Evolutionary conservation across 495 filamentous ascomycete genomes (phyloP).

Genomic region (Acidomyces sp.): DNA sequence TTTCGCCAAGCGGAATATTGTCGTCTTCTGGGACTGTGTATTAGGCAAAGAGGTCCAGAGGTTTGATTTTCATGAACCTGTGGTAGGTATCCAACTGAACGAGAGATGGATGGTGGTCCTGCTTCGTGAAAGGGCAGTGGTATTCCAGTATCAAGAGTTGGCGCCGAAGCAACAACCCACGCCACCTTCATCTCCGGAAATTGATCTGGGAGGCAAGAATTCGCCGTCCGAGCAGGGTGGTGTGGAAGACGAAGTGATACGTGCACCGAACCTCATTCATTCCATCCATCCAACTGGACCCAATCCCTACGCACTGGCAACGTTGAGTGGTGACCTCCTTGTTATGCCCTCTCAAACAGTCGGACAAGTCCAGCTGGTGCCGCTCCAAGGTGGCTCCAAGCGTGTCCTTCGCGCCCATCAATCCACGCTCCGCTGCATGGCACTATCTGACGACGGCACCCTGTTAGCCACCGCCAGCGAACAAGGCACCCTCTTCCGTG

Average conservation of each 20-base stretch:
- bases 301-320: constrained; percentile 73
- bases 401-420: constrained; percentile 91
- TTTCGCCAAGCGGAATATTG: constrained; percentile 77
- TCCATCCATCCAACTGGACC: constrained; percentile 46
- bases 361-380: constrained; percentile 87
- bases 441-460: constrained; percentile 66
- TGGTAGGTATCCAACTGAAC: constrained; percentile 10
- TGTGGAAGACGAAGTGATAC: neutral
- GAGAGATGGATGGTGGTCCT: constrained; percentile 53
- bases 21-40: constrained; percentile 84
- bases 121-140: constrained; percentile 29
- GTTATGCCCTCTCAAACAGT: constrained; percentile 72
- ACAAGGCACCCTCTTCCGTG: constrained; percentile 79
- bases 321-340: constrained; percentile 55
- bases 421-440: constrained; percentile 62
- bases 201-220: too few species aligned
- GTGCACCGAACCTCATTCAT: constrained; percentile 12
- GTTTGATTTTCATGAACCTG: constrained; percentile 48
- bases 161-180: neutral
- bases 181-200: constrained; percentile 4
- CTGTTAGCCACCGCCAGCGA: constrained; percentile 85
- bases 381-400: constrained; percentile 67
- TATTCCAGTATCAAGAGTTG: constrained; percentile 14
- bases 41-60: constrained; percentile 61
- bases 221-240: too few species aligned